Evolutionary conservation across 129 eudicot genomes (phyloP).

Genomic region (Ambrosia trifida): DNA sequence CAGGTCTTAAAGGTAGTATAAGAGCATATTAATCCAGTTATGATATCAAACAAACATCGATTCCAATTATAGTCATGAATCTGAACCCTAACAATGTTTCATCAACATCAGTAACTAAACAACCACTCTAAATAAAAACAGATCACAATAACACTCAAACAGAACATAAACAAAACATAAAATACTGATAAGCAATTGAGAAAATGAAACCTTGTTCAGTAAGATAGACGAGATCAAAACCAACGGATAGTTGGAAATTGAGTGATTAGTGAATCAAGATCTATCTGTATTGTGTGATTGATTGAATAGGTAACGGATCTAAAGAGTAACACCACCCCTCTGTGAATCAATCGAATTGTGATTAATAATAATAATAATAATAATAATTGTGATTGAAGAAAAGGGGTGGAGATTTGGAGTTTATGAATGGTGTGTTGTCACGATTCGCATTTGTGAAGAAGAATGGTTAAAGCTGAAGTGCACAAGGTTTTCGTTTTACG

Average conservation of each 20-base stretch:
- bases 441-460: slow-evolving; percentile 25
- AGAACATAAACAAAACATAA: slow-evolving; percentile 10
- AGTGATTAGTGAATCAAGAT: slow-evolving; percentile 26
- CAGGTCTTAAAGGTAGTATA: not conserved
- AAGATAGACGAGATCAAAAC: slow-evolving; percentile 12
- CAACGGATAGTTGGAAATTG: slow-evolving; percentile 11
- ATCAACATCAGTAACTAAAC: not conserved
- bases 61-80: not conserved
- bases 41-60: not conserved
- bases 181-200: slow-evolving; percentile 12
- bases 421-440: slow-evolving; percentile 27
- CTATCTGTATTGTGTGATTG: slow-evolving; percentile 26
- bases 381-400: slow-evolving; percentile 26
- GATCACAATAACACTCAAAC: slow-evolving; percentile 2
- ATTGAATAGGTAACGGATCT: slow-evolving; percentile 35
- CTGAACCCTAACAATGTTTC: not conserved
- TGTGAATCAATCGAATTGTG: slow-evolving; percentile 31
- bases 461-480: not conserved
- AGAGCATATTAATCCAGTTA: slow-evolving; percentile 16
- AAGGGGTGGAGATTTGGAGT: slow-evolving; percentile 35
- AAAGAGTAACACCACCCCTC: slow-evolving; percentile 34
- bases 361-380: slow-evolving; percentile 16
- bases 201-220: slow-evolving; percentile 23
- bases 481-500: slow-evolving; percentile 35
- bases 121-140: not conserved